Evolutionary conservation across 352 stramenopile genomes (phyloP).

Genomic region (Hyaloperonospora brassicae): DNA sequence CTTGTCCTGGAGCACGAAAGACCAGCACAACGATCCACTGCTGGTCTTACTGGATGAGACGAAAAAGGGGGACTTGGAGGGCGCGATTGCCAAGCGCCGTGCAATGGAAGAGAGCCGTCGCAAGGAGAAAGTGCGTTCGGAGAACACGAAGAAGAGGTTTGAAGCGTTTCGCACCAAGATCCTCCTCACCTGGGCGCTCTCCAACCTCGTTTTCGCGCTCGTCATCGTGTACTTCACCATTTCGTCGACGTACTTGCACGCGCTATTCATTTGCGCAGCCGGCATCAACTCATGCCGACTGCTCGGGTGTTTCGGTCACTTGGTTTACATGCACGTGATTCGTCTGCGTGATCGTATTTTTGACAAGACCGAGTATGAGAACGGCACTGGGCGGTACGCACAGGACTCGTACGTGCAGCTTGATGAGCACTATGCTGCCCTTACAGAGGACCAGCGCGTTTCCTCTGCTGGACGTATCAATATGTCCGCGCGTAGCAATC

Average conservation of each 20-base stretch:
- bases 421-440: slow-evolving; percentile 62
- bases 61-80: slow-evolving; percentile 78
- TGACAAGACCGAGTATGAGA: slow-evolving; percentile 48
- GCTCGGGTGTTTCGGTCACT: slow-evolving; percentile 57
- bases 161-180: slow-evolving; percentile 82
- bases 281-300: slow-evolving; percentile 62
- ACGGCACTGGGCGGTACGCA: slow-evolving; percentile 38
- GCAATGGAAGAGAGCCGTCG: slow-evolving; percentile 59
- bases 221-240: slow-evolving; percentile 61
- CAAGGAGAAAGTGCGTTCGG: slow-evolving; percentile 40
- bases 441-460: slow-evolving; percentile 54
- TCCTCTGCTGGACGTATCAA: slow-evolving; percentile 41
- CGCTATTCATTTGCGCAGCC: slow-evolving; percentile 66
- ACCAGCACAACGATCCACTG: slow-evolving; percentile 48
- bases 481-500: slow-evolving; percentile 21
- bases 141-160: slow-evolving; percentile 72
- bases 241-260: slow-evolving; percentile 49
- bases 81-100: slow-evolving; percentile 69
- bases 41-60: slow-evolving; percentile 38
- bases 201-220: slow-evolving; percentile 74
- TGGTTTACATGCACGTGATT: slow-evolving; percentile 59
- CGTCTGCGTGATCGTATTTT: slow-evolving; percentile 32
- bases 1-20: too few species aligned
- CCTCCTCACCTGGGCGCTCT: slow-evolving; percentile 72
- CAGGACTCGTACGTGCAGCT: slow-evolving; percentile 55